Evolutionary conservation across 352 stramenopile genomes (phyloP).

Genomic region (Pythium chondricola): DNA sequence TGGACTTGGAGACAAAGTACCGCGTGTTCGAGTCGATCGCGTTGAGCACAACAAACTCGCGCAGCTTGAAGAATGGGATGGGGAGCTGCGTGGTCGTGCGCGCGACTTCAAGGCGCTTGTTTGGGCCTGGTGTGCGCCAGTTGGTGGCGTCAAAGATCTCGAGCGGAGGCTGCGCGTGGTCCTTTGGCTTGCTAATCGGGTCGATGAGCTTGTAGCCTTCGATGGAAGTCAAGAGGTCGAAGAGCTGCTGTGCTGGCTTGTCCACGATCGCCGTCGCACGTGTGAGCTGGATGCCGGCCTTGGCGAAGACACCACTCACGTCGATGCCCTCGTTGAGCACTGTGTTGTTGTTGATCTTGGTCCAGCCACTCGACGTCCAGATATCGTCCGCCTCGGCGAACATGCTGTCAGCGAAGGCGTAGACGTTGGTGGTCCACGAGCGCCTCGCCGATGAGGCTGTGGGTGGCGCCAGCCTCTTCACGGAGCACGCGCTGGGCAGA

Average conservation of each 20-base stretch:
- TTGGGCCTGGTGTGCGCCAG: constrained; percentile 8
- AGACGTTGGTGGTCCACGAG: constrained; percentile 14
- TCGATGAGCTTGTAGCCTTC: constrained; percentile 25
- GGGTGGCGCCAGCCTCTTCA: background rate
- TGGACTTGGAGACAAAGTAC: constrained; percentile 11
- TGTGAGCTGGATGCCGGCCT: constrained; percentile 15
- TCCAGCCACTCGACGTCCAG: constrained; percentile 17
- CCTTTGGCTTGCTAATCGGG: constrained; percentile 18
- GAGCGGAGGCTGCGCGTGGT: constrained; percentile 14
- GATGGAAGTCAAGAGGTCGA: constrained; percentile 22
- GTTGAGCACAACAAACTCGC: constrained; percentile 23
- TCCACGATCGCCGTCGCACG: constrained; percentile 15
- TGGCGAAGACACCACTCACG: constrained; percentile 19
- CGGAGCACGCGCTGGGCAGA: background rate
- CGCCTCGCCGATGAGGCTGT: constrained; percentile 23
- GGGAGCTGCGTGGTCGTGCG: constrained; percentile 4
- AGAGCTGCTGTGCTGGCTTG: constrained; percentile 17
- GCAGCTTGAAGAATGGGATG: constrained; percentile 15
- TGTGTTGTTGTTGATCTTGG: constrained; percentile 13
- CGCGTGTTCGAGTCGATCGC: constrained; percentile 8
- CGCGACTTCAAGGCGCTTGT: constrained; percentile 18
- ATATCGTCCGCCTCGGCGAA: constrained; percentile 21
- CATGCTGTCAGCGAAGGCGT: constrained; percentile 19
- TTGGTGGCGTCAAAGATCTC: constrained; percentile 15
- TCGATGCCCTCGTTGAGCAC: constrained; percentile 8